Base-by-base conservation (phyloP, 305 asterid genomes). In the Caryopteris hybrid region DNA sequence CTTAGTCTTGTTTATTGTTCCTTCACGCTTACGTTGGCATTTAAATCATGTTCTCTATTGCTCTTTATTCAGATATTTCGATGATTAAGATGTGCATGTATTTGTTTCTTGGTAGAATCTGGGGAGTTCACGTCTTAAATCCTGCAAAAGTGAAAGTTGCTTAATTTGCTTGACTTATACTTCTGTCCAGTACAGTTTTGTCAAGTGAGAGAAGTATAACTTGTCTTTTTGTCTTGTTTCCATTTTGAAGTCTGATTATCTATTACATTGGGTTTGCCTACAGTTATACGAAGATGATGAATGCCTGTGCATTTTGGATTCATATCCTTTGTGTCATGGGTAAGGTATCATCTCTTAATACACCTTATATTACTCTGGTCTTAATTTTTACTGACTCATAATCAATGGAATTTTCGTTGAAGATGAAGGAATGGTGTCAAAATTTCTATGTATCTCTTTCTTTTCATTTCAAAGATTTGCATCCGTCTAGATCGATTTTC, bases 261-360 rank as follows among this genome's bases (percentile, higher is more conserved):
- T 52, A 53, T 34, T 73, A 76, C 34, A 36, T 18, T 73, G 64
- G 54, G 52, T 76, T 64, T 84, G 63, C 50, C 25, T 74, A 47
- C 90, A 93, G 99, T 75, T 93, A 67, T 93, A 90, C 42, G 99
- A 90, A 78, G 99, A 93, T 68, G 94, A 86, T 68, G 84, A 80
- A 47, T 90, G 99, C 73, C 78, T 88, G 25, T 88, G 97, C 88
- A 87, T 93, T 83, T 86, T 93, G 85, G 99, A 93, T 76, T 74
- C 83, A 54, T 82, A 84, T 81, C 99, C 97, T 50, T 70, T 93
- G 81, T 81, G 91, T 78, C 81, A 70, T 85, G 99, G 99, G 99
- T 93, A 90, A 93, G 97, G 95, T 87, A 90, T 87, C 87, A 76
- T 79, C 80, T 79, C 65, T 64, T 43, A 21, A 43, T 72, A 58